Evolutionary conservation across 495 filamentous ascomycete genomes (phyloP).

Genomic region (Podospora fimiseda): DNA sequence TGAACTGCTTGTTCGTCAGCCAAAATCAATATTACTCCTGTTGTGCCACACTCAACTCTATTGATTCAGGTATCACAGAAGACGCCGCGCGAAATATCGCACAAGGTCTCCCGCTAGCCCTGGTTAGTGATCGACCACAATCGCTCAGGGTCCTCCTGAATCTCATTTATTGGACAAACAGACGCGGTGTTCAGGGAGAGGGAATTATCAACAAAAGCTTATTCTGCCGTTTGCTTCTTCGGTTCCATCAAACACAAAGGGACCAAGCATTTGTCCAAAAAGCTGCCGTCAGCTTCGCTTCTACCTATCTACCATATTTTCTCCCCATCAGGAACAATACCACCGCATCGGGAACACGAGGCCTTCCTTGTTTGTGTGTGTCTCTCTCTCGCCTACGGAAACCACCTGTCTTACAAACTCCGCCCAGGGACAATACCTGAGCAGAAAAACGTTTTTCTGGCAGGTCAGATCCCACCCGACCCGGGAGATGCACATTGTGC

Average conservation of each 20-base stretch:
- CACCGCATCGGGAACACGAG: constrained; percentile 1
- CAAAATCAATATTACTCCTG: not conserved
- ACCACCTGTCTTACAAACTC: no score
- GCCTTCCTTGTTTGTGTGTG: constrained; percentile 5
- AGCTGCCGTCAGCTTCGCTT: not conserved
- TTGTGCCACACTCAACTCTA: not conserved
- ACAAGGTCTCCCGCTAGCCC: no score
- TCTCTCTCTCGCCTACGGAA: constrained; percentile 3
- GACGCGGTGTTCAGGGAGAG: not conserved
- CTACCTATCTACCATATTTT: not conserved
- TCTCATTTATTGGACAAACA: not conserved
- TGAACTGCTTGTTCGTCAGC: not conserved
- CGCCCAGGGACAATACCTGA: constrained; percentile 1
- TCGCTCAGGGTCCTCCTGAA: no score
- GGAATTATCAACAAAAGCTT: no score
- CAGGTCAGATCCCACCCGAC: not conserved
- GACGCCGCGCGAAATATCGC: no score
- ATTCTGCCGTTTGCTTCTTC: no score
- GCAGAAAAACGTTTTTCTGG: no score
- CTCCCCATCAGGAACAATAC: constrained; percentile 10
- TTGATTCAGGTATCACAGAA: not conserved
- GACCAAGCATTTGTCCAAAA: no score
- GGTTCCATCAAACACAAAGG: no score
- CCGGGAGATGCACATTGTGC: not conserved
- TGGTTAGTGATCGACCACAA: no score